Base-by-base conservation (phyloP, 106 monocot genomes). In the Amphibolis antarctica region DNA sequence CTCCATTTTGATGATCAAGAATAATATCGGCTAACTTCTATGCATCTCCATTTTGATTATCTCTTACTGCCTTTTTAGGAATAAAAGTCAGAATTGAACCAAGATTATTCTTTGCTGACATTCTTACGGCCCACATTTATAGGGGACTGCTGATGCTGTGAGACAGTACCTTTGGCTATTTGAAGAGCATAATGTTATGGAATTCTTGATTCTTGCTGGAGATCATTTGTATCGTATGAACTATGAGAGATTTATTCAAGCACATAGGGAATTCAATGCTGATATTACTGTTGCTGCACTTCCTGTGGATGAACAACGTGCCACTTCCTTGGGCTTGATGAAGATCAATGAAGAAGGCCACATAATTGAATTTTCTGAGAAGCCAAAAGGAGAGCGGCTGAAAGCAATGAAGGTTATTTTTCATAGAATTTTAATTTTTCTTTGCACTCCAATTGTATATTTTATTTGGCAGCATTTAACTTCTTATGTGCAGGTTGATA, bases 191-290 rank as follows among this genome's bases (percentile, higher is more conserved):
- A 81, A 81, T 77, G 77, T 93, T 0, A 80, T 96, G 90, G 96
- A 96, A 43, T 96, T 69, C 52, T 70, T 96, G 22, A 52, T 96
- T 65, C 86, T 96, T 60, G 86, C 96, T 49, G 96, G 96, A 29
- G 96, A 96, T 83, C 89, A 96, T 65, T 66, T 96, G 28, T 96
- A 96, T 68, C 84, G 96, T 19, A 96, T 96, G 90, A 90, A 96
- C 71, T 96, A 96, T 68, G 86, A 96, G 70, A 86, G 78, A 66
- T 96, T 93, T 59, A 86, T 96, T 54, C 89, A 96, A 70, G 96
- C 96, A 15, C 96, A 96, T 55, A 83, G 96, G 70, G 96, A 96
- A 62, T 86, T 86, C 6, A 66, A 96, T 72, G 96, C 96, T 25
- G 96, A 96, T 70, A 96, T 96, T 12, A 96, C 96, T 62, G 96